Base-by-base conservation (phyloP, 768 basidiomycete genomes). In the Hygrocybe coccinea region DNA sequence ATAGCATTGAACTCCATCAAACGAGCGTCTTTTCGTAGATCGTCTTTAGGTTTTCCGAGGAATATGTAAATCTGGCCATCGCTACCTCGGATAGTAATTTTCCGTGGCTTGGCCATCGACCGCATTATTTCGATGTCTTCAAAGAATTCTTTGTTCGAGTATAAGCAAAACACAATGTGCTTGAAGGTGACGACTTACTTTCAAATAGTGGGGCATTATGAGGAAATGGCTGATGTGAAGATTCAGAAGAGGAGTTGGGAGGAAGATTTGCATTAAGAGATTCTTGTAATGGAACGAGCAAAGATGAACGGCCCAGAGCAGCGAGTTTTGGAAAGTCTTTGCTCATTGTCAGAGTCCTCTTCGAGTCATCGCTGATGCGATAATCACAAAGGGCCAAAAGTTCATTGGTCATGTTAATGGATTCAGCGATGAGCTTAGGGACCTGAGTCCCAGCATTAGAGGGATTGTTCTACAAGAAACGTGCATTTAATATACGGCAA, bases 1-100 rank as follows among this genome's bases (percentile, higher is more conserved):
- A 99, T 94, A 2, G 89, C 83, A 64, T 97, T 95, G 72, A 98
- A 91, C 65, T 98, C 97, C 95, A 98, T 98, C 52, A 99, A 70
- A 5, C 97, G 82, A 0, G 94, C 95, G 64, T 99, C 97, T 74
- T 99, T 99, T 37, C 97, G 81, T 33, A 99, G 77, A 71, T 99
- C 97, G 67, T 99, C 97, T 69, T 93, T 92, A 7, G 95, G 95
- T 69, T 99, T 99, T 51, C 91, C 91, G 6, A 99, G 77, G 76
- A 98, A 97, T 71, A 84, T 86, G 73, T 97, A 97, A 10, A 73
- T 74, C 55, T 85, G 82, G 1, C 93, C 93, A 64, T 98, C 83
- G 60, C 83, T 86, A 1, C 91, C 95, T 25, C 72, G 74, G 47
- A 98, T 87, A 1, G 85, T 86, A 57, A 99, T 82, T 71, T 95